phyloP scores from a whole-genome alignment of 2,329 filamentous ascomycete genomes.

The Claviceps quebecensis region DNA sequence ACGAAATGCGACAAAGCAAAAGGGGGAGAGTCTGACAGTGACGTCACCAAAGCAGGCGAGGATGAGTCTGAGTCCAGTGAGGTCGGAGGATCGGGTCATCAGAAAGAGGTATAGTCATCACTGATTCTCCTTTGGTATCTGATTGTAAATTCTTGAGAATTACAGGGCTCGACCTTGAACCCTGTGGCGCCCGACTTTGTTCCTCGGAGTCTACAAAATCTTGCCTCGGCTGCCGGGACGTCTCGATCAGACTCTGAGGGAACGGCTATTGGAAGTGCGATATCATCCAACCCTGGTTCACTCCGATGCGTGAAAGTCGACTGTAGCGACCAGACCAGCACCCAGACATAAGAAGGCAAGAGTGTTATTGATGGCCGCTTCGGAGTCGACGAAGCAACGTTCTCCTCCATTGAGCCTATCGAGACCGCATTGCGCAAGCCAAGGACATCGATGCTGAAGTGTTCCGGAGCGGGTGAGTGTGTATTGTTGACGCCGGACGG shows the following conservation, averaged over 20 bases:
- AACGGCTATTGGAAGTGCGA: background rate
- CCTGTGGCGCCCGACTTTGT: slow-evolving; percentile 42
- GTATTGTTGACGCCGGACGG: background rate
- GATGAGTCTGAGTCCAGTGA: slow-evolving; percentile 13
- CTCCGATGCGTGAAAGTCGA: background rate
- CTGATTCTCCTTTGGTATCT: slow-evolving; percentile 2
- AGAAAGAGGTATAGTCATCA: slow-evolving; percentile 32
- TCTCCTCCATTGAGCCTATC: background rate
- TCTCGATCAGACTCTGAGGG: background rate
- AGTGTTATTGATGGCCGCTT: background rate
- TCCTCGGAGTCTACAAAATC: slow-evolving; percentile 16
- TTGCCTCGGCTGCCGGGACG: background rate
- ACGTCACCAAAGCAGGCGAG: slow-evolving; percentile 9
- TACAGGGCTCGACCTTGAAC: slow-evolving; percentile 39
- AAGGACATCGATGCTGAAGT: background rate
- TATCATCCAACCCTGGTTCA: background rate
- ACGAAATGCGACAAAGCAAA: slow-evolving; percentile 19
- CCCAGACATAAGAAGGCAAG: background rate
- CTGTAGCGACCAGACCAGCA: background rate
- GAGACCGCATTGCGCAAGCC: background rate
- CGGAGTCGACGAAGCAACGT: background rate
- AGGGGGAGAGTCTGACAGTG: slow-evolving; percentile 11
- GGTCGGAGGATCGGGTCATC: slow-evolving; percentile 22
- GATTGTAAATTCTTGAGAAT: slow-evolving; percentile 26
- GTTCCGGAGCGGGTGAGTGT: background rate